Evolutionary conservation across 1,284 basidiomycete genomes (phyloP).

Genomic region (Agaricales sp.): DNA sequence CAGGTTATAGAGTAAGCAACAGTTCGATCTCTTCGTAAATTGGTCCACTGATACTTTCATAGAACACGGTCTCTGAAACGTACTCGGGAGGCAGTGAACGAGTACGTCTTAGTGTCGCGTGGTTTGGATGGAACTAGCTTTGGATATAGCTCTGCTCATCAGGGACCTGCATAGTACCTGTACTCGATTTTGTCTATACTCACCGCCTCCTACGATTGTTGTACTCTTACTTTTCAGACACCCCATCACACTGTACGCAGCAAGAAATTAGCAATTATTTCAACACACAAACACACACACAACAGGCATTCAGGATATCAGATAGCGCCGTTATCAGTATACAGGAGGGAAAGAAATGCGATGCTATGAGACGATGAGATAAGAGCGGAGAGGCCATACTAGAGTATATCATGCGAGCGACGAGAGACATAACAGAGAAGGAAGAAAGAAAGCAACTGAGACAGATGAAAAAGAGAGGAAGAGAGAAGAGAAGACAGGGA

Average conservation of each 20-base stretch:
- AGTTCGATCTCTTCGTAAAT: background rate
- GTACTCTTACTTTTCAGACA: too few relatives aligned
- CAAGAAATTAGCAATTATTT: too few relatives aligned
- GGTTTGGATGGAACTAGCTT: conserved; percentile 70
- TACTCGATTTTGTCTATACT: background rate
- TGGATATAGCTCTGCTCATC: conserved; percentile 42
- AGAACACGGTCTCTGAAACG: conserved; percentile 56
- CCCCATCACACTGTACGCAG: too few relatives aligned
- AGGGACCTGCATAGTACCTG: background rate
- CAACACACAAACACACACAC: too few relatives aligned
- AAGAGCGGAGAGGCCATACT: background rate
- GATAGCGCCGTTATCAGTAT: background rate
- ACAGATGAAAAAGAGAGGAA: background rate
- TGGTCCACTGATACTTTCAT: background rate
- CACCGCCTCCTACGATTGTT: background rate
- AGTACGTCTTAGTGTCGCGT: conserved; percentile 64
- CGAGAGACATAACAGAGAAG: background rate
- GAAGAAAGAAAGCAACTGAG: background rate
- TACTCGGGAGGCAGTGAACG: conserved; percentile 64
- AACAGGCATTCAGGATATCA: too few relatives aligned
- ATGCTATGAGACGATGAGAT: background rate
- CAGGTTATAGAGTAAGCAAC: background rate
- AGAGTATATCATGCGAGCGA: background rate
- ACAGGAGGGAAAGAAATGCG: background rate
- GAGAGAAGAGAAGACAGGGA: background rate